Percentiles rank a stretch among this genome's conserved stretches.
These are phyloP conservation scores for Pseudogymnoascus sp. DNA, from an alignment of 2,329 filamentous ascomycete genomes.

Conservation along the genomic window DNA sequence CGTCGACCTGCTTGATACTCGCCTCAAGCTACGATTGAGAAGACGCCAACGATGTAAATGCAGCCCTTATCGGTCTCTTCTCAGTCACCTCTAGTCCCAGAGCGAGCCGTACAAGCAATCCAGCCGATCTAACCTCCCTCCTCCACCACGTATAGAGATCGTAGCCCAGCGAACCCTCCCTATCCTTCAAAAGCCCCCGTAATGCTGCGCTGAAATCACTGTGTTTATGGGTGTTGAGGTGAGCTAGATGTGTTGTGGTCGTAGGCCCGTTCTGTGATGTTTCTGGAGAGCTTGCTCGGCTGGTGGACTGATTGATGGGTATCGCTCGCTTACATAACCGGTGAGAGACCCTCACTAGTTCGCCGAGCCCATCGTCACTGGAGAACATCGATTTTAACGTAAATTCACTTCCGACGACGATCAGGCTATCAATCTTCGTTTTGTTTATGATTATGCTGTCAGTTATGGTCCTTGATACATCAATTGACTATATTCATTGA, in stretches of 20 bases:
- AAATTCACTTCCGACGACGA: neutral
- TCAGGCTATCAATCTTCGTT: neutral
- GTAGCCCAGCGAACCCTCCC: neutral
- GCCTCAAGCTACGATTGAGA: neutral
- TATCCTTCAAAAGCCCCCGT: neutral
- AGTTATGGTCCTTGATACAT: neutral
- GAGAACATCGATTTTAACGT: neutral
- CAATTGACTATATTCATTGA: neutral
- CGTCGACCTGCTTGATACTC: neutral
- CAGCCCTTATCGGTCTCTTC: neutral
- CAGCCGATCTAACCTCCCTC: neutral
- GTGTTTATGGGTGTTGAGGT: neutral
- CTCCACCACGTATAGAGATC: conserved; percentile 5
- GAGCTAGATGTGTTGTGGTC: neutral
- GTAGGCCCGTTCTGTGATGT: conserved; percentile 8
- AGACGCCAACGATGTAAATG: neutral
- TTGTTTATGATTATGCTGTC: too few species aligned
- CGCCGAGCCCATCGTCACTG: neutral
- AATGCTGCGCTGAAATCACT: conserved; percentile 2
- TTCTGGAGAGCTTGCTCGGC: conserved; percentile 8
- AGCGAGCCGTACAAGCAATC: conserved; percentile 2
- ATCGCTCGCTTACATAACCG: conserved; percentile 6
- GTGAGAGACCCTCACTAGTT: neutral
- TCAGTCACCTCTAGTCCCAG: neutral
- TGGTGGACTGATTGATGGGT: conserved; percentile 8